Conservation (phyloP, 495 filamentous ascomycete genomes). For the Penicillium pancosmium region DNA sequence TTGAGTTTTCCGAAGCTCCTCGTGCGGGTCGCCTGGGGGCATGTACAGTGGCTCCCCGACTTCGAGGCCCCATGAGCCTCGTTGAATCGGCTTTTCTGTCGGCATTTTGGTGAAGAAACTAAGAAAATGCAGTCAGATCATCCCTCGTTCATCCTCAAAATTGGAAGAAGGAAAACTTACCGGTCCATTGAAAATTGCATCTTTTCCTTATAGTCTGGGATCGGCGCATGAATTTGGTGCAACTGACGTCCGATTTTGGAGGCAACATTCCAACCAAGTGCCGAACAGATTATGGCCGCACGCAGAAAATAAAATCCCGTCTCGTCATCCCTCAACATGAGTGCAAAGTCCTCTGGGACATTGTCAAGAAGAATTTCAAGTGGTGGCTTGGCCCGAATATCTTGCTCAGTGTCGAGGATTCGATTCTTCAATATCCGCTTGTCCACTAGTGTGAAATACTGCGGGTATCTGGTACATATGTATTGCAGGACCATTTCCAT, state of each 20-base stretch:
- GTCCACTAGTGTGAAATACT: slow-evolving; percentile 69
- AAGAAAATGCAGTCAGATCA: slow-evolving; percentile 1
- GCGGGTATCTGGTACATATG: slow-evolving; percentile 75
- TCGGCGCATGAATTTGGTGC: slow-evolving; percentile 72
- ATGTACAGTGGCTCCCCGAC: slow-evolving; percentile 77
- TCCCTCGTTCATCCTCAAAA: neutral
- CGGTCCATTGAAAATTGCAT: slow-evolving; percentile 90
- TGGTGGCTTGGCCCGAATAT: slow-evolving; percentile 65
- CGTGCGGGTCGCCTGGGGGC: slow-evolving; percentile 74
- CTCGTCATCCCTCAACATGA: slow-evolving; percentile 72
- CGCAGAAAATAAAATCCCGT: slow-evolving; percentile 77
- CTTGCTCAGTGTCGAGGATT: slow-evolving; percentile 67
- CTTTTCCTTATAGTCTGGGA: slow-evolving; percentile 90
- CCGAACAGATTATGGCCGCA: slow-evolving; percentile 77
- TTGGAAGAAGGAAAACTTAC: slow-evolving; percentile 34
- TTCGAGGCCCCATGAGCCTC: slow-evolving; percentile 87
- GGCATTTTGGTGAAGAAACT: slow-evolving; percentile 84
- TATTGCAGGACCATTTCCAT: slow-evolving; percentile 92
- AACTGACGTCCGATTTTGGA: slow-evolving; percentile 75
- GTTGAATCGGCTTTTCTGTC: slow-evolving; percentile 75
- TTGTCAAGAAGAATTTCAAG: slow-evolving; percentile 78
- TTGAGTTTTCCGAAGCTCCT: slow-evolving; percentile 57
- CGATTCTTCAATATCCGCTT: slow-evolving; percentile 67
- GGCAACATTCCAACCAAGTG: slow-evolving; percentile 78
- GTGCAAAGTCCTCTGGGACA: slow-evolving; percentile 85